Base-by-base conservation (phyloP, 805 yeast species). In the Schwanniomyces polymorphus region DNA sequence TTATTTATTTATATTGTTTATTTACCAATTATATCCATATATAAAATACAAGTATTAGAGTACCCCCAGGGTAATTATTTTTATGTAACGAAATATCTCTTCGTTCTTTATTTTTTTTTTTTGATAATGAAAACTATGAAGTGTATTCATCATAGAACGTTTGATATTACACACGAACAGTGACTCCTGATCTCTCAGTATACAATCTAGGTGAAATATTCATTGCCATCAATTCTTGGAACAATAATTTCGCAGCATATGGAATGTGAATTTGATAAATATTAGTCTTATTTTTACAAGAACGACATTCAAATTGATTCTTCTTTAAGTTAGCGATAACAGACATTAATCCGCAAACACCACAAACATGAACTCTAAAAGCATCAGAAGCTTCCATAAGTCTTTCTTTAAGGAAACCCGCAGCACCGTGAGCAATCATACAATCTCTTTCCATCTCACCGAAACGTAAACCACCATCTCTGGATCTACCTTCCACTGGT, bases 401-500 rank as follows among this genome's bases (percentile, higher is more conserved):
- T 68, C 99, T 82, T 75, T 94, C 99, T 71, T 92, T 91, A 75
- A 94, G 81, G 78, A 94, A 92, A 7, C 97, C 95, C 4, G 99
- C 97, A 11, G 97, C 98, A 68, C 99, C 99, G 67, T 94, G 98
- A 2, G 99, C 99, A 78, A 94, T 94, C 97, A 94, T 92, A 86
- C 99, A 94, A 80, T 94, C 99, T 78, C 99, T 89, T 75, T 94
- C 99, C 99, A 94, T 94, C 72, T 92, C 99, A 64, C 99, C 99
- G 81, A 92, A 91, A 73, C 99, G 89, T 68, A 92, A 78, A 59
- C 99, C 99, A 82, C 99, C 99, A 72, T 94, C 98, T 75, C 99
- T 84, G 14, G 97, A 91, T 72, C 99, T 85, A 84, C 99, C 99
- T 73, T 92, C 98, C 53, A 91, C 97, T 4, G 99, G 99, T 72